Conservation (phyloP, 2,329 filamentous ascomycete species). For the Acrocalymma vagum region DNA sequence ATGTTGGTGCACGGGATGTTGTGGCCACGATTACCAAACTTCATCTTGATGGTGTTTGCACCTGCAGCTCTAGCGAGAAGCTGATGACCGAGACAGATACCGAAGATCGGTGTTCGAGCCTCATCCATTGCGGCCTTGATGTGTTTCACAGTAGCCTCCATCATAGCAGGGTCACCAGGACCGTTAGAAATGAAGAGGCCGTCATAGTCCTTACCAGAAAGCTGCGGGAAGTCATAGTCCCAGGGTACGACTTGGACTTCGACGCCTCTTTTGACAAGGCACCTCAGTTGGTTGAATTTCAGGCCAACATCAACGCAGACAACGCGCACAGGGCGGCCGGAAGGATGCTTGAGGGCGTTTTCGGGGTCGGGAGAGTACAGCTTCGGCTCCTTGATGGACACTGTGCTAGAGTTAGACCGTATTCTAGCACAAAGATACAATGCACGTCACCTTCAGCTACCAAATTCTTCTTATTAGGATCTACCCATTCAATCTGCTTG, state of each 20-base stretch:
- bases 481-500: slow-evolving; percentile 84
- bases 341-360: slow-evolving; percentile 82
- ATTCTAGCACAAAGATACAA: slow-evolving; percentile 12
- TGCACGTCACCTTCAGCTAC: slow-evolving; percentile 84
- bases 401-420: slow-evolving; percentile 59
- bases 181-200: slow-evolving; percentile 98
- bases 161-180: slow-evolving; percentile 90
- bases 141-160: slow-evolving; percentile 81
- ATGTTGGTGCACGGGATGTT: slow-evolving; percentile 98
- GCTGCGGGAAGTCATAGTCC: slow-evolving; percentile 87
- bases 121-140: slow-evolving; percentile 79
- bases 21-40: slow-evolving; percentile 98
- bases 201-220: slow-evolving; percentile 86
- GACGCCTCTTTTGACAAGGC: slow-evolving; percentile 87
- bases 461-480: slow-evolving; percentile 92
- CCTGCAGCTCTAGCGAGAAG: slow-evolving; percentile 88
- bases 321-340: slow-evolving; percentile 85
- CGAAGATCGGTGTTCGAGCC: slow-evolving; percentile 87
- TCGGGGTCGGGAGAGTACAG: slow-evolving; percentile 80
- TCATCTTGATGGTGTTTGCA: slow-evolving; percentile 91
- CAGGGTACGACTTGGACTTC: slow-evolving; percentile 95
- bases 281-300: slow-evolving; percentile 98
- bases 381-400: slow-evolving; percentile 87
- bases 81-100: slow-evolving; percentile 96
- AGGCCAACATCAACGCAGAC: slow-evolving; percentile 95